Base-by-base conservation (phyloP, 257 asterid genomes). In the Eustoma russellianum region DNA sequence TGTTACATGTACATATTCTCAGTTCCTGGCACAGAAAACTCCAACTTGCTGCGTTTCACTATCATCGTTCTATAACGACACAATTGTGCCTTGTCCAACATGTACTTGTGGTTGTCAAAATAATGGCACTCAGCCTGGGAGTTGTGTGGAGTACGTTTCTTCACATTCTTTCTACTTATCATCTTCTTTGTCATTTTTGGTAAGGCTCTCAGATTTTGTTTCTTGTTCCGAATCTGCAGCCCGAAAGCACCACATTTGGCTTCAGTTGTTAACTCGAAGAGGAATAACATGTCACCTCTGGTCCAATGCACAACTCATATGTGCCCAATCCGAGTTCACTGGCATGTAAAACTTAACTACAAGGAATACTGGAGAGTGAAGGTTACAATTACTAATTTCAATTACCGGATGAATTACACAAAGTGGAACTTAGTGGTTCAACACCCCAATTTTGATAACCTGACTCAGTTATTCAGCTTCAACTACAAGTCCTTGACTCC, bases 51-150 rank as follows among this genome's bases (percentile, higher is more conserved):
- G 96, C 15, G 96, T 87, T 30, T 83, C 96, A 0, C 75, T 87
- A 46, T 87, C 96, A 3, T 83, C 96, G 28, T 87, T 87, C 61
- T 84, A 87, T 72, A 87, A 84, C 4, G 83, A 81, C 55, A 87
- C 94, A 0, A 83, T 87, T 50, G 96, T 87, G 6, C 93, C 93
- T 30, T 87, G 96, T 75, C 96, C 94, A 17, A 81, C 89, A 5
- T 87, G 96, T 62, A 83, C 94, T 1, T 87, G 96, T 67, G 96
- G 96, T 59, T 87, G 96, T 71, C 83, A 76, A 68, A 79, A 65
- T 61, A 82, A 78, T 52, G 35, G 62, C 35, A 77, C 89, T 38
- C 85, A 74, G 56, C 82, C 81, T 9, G 90, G 87, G 47, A 76
- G 79, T 54, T 87, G 96, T 46, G 82, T 83, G 38, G 73, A 83